Evolutionary conservation across 495 filamentous ascomycete genomes (phyloP), one percentile per base, ranked within the genome.

Genomic region (Chaetomium cochliodes): DNA sequence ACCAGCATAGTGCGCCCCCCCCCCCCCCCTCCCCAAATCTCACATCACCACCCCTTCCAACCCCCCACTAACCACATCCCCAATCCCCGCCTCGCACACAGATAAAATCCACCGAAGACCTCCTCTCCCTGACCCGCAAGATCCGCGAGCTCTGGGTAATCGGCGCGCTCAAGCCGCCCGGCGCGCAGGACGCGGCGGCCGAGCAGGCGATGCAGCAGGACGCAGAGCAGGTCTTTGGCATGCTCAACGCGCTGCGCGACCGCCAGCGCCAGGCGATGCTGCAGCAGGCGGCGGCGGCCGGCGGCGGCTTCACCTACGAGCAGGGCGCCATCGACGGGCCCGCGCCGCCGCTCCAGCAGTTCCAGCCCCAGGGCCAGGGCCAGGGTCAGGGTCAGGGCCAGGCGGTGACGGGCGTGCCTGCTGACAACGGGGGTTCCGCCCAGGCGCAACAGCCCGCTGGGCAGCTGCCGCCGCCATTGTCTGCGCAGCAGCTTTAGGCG

Each of bases 101-200:
- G 69, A 60, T 77, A 58, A 66, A 78, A 60, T 69, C 68, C 0
- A 67, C 67, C 2, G 73, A 76, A 12, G 75, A 77, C 51, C 72
- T 81, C 0, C 70, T 80, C 5, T 47, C 69, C 4, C 65, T 81
- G 2, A 81, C 70, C 41, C 74, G 78, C 51, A 72, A 75, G 62
- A 70, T 81, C 33, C 76, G 78, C 59, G 72, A 75, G 25, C 72
- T 81, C 2, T 81, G 79, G 79, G 72, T 80, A 37, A 65, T 74
- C 28, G 79, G 79, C 4, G 73, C 77, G 0, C 70, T 80, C 11
- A 72, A 67, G 52, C 74, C 0, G 75, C 74, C 23, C 33, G 33
- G 33, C 33, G 33, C 33, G 6, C 33, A 37, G 6, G 73, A 72
- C 55, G 67, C 64, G 5, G 69, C 67, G 42, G 72, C 68, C 25